Base-by-base conservation (phyloP, 352 stramenopile genomes). In the Globisporangium lucens region DNA sequence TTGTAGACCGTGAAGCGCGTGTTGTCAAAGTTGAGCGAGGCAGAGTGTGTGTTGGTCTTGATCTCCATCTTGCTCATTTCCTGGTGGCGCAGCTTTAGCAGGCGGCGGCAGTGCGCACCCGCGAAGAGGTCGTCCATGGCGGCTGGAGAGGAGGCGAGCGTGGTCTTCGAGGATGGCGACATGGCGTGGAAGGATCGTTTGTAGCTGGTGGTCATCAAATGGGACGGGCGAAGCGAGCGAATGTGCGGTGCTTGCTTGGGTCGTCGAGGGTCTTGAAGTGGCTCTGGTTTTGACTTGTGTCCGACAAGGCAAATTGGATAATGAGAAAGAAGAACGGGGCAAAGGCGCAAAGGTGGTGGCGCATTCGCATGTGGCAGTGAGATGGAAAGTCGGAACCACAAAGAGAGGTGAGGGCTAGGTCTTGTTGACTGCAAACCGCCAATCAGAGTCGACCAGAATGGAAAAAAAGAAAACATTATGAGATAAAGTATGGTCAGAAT, bases 41-140 rank as follows among this genome's bases (percentile, higher is more conserved):
- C 73, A 49, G 67, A 62, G 36, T 64, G 66, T 33, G 62, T 52
- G 1, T 72, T 69, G 22, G 77, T 81, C 66, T 66, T 70, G 56
- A 89, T 86, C 56, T 82, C 71, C 56, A 89, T 59, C 52, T 87
- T 77, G 58, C 66, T 76, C 58, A 78, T 71, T 24, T 85, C 76
- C 38, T 82, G 72, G 24, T 83, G 80, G 56, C 80, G 80, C 57
- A 77, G 75, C 73, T 89, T 83, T 66, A 86, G 81, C 67, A 89
- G 70, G 17, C 80, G 80, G 9, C 80, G 80, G 58, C 76, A 83
- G 27, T 73, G 74, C 30, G 76, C 69, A 38, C 79, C 70, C 13
- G 68, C 60, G 67, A 85, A 75, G 30, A 86, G 66, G 6, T 72
- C 65, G 4, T 72, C 65, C 29, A 43, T 60, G 6, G 53, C 29